phyloP scores from a whole-genome alignment of 805 yeast species.

The Starmerella scarabaei region DNA sequence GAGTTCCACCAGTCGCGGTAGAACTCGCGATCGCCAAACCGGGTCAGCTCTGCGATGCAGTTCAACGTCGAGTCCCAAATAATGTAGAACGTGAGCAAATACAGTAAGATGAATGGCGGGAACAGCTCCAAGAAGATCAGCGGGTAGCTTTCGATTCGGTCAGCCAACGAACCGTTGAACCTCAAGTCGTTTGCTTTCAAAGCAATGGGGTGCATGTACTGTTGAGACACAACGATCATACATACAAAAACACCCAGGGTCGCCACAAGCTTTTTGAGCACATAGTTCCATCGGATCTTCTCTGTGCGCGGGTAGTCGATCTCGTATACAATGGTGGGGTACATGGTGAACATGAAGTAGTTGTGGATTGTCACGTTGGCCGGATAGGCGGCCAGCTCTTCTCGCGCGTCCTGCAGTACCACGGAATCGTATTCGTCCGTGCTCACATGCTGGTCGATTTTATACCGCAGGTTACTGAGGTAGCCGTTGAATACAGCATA shows the following conservation, averaged over 20 bases:
- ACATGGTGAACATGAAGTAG: slow-evolving; percentile 71
- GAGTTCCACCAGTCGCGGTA: slow-evolving; percentile 98
- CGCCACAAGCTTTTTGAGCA: slow-evolving; percentile 57
- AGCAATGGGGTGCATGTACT: slow-evolving; percentile 61
- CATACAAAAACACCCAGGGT: slow-evolving; percentile 75
- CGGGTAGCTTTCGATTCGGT: slow-evolving; percentile 39
- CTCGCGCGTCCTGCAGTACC: slow-evolving; percentile 55
- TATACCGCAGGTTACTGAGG: slow-evolving; percentile 32
- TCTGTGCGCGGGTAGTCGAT: slow-evolving; percentile 68
- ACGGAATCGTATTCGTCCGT: slow-evolving; percentile 1
- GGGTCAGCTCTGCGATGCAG: slow-evolving; percentile 75
- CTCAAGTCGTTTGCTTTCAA: slow-evolving; percentile 44
- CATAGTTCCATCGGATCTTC: slow-evolving; percentile 54
- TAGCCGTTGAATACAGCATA: slow-evolving; percentile 87
- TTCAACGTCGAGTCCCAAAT: slow-evolving; percentile 94
- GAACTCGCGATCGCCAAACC: slow-evolving; percentile 81
- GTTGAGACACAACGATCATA: slow-evolving; percentile 71
- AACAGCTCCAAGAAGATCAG: slow-evolving; percentile 55
- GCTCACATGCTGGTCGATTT: slow-evolving; percentile 4
- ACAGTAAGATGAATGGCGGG: slow-evolving; percentile 66
- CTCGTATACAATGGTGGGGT: slow-evolving; percentile 65
- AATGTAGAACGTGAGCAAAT: slow-evolving; percentile 66
- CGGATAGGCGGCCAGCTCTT: slow-evolving; percentile 69
- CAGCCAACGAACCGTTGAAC: slow-evolving; percentile 33
- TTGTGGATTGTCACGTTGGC: slow-evolving; percentile 48